These are phyloP conservation scores for Corniculantispora saksenae DNA, from an alignment of 2,329 filamentous ascomycete species.

Conservation along the genomic window DNA sequence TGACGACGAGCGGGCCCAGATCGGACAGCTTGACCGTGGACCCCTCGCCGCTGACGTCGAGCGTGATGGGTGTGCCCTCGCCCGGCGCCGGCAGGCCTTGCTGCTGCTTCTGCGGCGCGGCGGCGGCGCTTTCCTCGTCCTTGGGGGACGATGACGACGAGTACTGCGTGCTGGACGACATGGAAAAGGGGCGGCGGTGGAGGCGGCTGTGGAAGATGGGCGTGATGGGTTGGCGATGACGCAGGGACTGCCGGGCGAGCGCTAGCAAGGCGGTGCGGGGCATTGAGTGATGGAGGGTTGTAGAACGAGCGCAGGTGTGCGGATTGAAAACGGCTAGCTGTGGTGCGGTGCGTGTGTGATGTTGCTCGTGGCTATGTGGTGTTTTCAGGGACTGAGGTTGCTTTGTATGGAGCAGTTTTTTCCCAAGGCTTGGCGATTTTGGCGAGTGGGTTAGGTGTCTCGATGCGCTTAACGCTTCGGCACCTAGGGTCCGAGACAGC, in stretches of 20 bases:
- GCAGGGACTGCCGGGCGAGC: slow-evolving; percentile 6
- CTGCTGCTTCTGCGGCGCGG: neutral
- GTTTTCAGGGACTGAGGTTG: neutral
- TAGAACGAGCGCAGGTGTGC: neutral
- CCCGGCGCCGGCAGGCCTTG: slow-evolving; percentile 31
- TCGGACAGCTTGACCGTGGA: slow-evolving; percentile 61
- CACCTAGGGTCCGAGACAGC: slow-evolving; percentile 15
- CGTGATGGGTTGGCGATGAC: neutral
- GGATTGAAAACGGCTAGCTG: neutral
- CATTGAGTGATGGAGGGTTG: neutral
- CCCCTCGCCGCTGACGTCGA: slow-evolving; percentile 35
- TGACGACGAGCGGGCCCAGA: slow-evolving; percentile 73
- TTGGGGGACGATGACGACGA: slow-evolving; percentile 6
- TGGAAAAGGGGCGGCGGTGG: neutral
- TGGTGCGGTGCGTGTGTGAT: neutral
- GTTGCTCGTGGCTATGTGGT: neutral
- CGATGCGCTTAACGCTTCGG: neutral
- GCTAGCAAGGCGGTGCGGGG: slow-evolving; percentile 3
- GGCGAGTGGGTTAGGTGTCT: slow-evolving; percentile 11
- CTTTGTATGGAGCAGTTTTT: neutral
- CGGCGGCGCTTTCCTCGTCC: neutral
- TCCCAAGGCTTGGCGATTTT: slow-evolving; percentile 11
- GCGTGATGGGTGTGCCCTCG: slow-evolving; percentile 25
- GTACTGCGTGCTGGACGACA: slow-evolving; percentile 2
- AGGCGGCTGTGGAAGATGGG: neutral